Base-by-base conservation (phyloP, 345 rosid species). In the Trapa bicornis region DNA sequence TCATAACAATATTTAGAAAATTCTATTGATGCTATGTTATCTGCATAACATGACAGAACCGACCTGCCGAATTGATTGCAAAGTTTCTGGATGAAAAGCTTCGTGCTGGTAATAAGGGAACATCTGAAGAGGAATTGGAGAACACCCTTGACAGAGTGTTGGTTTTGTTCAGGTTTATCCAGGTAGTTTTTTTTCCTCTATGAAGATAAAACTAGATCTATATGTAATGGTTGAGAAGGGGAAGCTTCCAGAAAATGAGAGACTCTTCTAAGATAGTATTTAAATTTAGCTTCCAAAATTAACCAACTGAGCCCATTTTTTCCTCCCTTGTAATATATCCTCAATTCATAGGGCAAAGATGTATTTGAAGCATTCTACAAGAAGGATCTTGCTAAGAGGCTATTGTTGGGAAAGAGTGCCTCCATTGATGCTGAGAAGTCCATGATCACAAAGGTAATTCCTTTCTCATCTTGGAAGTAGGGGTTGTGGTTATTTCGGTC, bases 91-190 rank as follows among this genome's bases (percentile, higher is more conserved):
- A 94, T 72, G 99, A 91, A 73, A 94, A 94, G 80, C 92, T 94
- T 71, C 99, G 97, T 74, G 97, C 99, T 81, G 97, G 99, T 67
- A 94, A 94, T 74, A 94, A 94, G 84, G 97, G 96, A 78, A 91
- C 96, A 68, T 91, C 99, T 29, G 99, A 94, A 85, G 99, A 94
- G 86, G 99, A 94, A 79, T 82, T 91, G 85, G 99, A 94, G 97
- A 84, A 86, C 56, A 91, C 83, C 56, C 97, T 94, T 72, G 99
- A 94, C 73, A 91, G 87, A 86, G 99, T 91, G 66, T 83, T 94
- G 81, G 97, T 94, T 68, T 81, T 94, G 63, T 94, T 91, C 82
- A 85, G 99, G 85, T 94, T 94, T 76, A 91, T 94, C 69, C 99
- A 94, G 96, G 99, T 89, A 80, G 70, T 8, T 65, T 47, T 32